Evolutionary conservation across 164 flowering plant genomes (phyloP).

Genomic region (Sextonia rubra): DNA sequence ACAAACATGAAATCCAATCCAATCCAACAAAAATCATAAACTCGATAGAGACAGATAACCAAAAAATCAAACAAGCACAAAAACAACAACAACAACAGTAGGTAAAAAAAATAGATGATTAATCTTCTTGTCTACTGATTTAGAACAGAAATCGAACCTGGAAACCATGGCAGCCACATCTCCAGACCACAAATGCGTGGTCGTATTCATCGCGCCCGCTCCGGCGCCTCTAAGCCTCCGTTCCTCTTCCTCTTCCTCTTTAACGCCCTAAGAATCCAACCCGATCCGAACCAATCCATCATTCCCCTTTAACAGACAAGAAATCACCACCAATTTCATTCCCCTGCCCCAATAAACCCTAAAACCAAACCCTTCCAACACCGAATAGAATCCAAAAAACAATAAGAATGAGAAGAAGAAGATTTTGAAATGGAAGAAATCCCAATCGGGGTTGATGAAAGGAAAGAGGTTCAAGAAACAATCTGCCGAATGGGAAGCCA

Average conservation of each 20-base stretch:
- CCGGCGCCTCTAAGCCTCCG: conserved; percentile 21
- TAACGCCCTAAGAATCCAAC: conserved; percentile 20
- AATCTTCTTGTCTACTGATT: background rate
- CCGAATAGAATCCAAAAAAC: background rate
- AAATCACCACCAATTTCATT: conserved; percentile 20
- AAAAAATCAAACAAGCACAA: no score
- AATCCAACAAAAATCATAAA: no score
- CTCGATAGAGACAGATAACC: no score
- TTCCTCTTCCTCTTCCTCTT: conserved; percentile 17
- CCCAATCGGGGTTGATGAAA: conserved; percentile 24
- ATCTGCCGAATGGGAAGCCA: conserved; percentile 30
- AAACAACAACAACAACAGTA: no score
- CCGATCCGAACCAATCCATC: conserved; percentile 30
- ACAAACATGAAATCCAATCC: no score
- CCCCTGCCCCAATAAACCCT: conserved; percentile 12
- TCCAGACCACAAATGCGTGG: conserved; percentile 89
- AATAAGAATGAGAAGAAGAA: conserved; percentile 3
- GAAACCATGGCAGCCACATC: conserved; percentile 94
- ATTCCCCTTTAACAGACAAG: conserved; percentile 41
- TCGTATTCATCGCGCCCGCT: conserved; percentile 57
- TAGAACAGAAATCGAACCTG: no score
- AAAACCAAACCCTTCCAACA: conserved; percentile 14
- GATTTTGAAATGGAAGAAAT: no score
- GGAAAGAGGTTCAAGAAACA: conserved; percentile 61
- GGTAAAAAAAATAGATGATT: no score